Conservation (phyloP, 352 stramenopile species). For the Globisporangium canariense region DNA sequence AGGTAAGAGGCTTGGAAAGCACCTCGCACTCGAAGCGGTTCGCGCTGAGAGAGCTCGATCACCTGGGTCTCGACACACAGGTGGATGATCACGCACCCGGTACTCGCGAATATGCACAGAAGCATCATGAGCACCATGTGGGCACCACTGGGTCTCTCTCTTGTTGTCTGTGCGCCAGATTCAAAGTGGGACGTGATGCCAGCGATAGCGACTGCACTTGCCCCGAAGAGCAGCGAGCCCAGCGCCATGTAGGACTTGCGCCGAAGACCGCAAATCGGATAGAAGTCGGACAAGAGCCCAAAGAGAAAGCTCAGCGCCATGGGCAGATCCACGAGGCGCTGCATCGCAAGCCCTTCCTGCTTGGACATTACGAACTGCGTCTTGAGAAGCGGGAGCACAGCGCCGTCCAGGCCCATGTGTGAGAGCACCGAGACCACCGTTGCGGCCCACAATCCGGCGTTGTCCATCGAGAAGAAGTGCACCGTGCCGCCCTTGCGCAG, state of each 20-base stretch:
- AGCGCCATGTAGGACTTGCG: conserved; percentile 39
- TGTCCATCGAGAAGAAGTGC: conserved; percentile 29
- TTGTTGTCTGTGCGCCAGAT: not conserved
- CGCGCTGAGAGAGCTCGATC: conserved; percentile 40
- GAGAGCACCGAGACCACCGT: conserved; percentile 24
- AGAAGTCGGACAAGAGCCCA: conserved; percentile 30
- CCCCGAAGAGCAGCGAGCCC: conserved; percentile 22
- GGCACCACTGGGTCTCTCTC: not conserved
- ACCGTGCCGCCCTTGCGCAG: conserved; percentile 26
- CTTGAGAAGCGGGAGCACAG: conserved; percentile 17
- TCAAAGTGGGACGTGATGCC: conserved; percentile 13
- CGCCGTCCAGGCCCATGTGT: conserved; percentile 18
- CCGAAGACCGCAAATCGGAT: conserved; percentile 27
- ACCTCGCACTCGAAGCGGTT: conserved; percentile 31
- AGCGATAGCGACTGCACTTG: conserved; percentile 17
- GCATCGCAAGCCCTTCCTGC: conserved; percentile 22
- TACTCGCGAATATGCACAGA: conserved; percentile 19
- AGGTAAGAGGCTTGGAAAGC: conserved; percentile 38
- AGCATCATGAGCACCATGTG: conserved; percentile 21
- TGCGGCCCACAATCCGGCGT: conserved; percentile 20
- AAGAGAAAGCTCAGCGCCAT: conserved; percentile 34
- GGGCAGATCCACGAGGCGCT: conserved; percentile 29
- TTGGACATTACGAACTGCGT: conserved; percentile 16
- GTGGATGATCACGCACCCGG: conserved; percentile 29
- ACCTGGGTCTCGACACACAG: conserved; percentile 33